Base-by-base conservation (phyloP, 305 asterid species). In the Plantago rigida region DNA sequence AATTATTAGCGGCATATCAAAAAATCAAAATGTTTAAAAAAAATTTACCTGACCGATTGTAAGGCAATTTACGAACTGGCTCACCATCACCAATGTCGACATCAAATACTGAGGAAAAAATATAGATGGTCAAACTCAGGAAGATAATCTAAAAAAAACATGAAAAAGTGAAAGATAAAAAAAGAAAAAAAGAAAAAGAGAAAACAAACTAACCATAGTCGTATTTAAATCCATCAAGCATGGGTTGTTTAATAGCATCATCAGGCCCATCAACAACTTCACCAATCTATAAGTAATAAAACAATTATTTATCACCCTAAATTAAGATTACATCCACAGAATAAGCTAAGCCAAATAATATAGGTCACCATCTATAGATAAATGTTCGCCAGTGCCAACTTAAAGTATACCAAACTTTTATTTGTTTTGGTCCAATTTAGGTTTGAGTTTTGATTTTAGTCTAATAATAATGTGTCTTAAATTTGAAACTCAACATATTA, bases 51-150 rank as follows among this genome's bases (percentile, higher is more conserved):
- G 95, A 82, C 46, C 84, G 90, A 68, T 88, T 92, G 78, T 79
- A 92, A 0, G 99, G 99, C 73, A 92, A 73, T 79, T 86, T 92
- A 41, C 99, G 99, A 13, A 81, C 63, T 64, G 96, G 96, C 69
- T 83, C 95, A 69, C 99, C 99, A 77, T 92, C 99, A 72, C 94
- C 96, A 79, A 92, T 89, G 76, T 92, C 99, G 55, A 88, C 99
- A 77, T 92, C 99, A 63, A 92, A 92, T 50, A 92, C 99, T 92
- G 86, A 63, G 61, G 45, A 60, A 76, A 56, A 29, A 52, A 69
- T 7, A 69, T 55, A 70, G 59, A 49, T 59, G 41, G 75, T 70
- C 65, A 78, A 12, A 73, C 31, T 60, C 68, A 61, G 34, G 61
- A 57, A 22, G 26, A 22, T 0, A 22, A 22, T 22, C 26, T 22